phyloP scores from a whole-genome alignment of 148 eudicot species.

The Cornus kousa region DNA sequence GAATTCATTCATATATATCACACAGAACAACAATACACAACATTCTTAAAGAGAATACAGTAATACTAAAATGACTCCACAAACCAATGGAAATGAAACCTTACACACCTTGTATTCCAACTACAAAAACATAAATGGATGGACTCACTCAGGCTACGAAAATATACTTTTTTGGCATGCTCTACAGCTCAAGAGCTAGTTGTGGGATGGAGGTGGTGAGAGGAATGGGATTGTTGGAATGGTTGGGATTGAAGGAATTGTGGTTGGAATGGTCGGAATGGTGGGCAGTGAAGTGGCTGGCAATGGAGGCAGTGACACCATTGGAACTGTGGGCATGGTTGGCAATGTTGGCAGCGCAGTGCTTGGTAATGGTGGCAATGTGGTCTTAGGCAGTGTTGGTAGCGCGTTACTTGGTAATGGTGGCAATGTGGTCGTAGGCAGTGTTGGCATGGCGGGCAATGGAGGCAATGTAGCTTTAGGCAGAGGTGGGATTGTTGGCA shows the following conservation, averaged over 20 bases:
- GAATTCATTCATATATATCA: too few relatives aligned
- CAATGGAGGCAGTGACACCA: neutral
- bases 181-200: neutral
- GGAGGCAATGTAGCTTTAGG: neutral
- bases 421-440: constrained; percentile 6
- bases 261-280: too few relatives aligned
- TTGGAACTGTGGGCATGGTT: neutral
- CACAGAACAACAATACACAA: too few relatives aligned
- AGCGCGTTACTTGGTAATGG: neutral
- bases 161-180: neutral
- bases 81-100: too few relatives aligned
- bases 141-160: neutral
- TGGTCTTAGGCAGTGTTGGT: neutral
- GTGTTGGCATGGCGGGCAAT: constrained; percentile 6
- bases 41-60: too few relatives aligned
- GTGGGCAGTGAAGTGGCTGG: neutral
- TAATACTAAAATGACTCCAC: too few relatives aligned
- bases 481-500: too few relatives aligned
- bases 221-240: neutral
- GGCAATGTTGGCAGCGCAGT: neutral
- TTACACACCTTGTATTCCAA: too few relatives aligned
- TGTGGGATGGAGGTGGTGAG: constrained; percentile 21
- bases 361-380: neutral
- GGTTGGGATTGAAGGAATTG: neutral
- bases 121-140: too few relatives aligned